Conservation (phyloP, 1,284 basidiomycete species). For the Cryptococcus jaspeensis region DNA sequence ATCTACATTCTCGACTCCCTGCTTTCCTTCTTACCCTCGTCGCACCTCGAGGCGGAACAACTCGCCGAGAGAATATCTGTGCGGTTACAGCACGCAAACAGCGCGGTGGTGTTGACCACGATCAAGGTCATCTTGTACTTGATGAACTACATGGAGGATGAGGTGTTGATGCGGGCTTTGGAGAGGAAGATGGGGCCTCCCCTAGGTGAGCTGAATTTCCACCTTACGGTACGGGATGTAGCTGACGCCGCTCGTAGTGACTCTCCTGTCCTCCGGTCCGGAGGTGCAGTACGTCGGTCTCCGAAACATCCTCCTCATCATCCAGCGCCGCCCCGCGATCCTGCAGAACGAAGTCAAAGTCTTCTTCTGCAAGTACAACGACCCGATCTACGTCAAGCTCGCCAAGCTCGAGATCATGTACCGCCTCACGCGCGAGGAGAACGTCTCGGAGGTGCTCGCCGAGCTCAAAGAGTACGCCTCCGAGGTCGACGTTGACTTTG, state of each 20-base stretch:
- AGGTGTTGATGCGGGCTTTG: slow-evolving; percentile 77
- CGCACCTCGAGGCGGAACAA: slow-evolving; percentile 82
- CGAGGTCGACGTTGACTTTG: slow-evolving; percentile 98
- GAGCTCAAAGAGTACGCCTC: slow-evolving; percentile 98
- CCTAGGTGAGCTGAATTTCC: slow-evolving; percentile 61
- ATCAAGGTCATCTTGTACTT: slow-evolving; percentile 94
- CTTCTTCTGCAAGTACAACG: slow-evolving; percentile 99
- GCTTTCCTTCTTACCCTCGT: slow-evolving; percentile 86
- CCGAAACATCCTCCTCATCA: slow-evolving; percentile 91
- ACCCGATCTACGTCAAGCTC: slow-evolving; percentile 96
- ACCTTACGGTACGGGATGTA: not conserved
- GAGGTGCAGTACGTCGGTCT: slow-evolving; percentile 94
- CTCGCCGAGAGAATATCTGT: slow-evolving; percentile 91
- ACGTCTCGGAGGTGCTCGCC: slow-evolving; percentile 89
- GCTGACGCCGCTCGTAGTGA: slow-evolving; percentile 49
- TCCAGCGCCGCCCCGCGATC: slow-evolving; percentile 87
- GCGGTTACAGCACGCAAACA: slow-evolving; percentile 92
- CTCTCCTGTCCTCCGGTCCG: slow-evolving; percentile 60
- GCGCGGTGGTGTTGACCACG: slow-evolving; percentile 87
- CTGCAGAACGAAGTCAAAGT: slow-evolving; percentile 95
- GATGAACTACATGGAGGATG: slow-evolving; percentile 98
- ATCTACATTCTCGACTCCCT: slow-evolving; percentile 96
- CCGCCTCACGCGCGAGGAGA: slow-evolving; percentile 82
- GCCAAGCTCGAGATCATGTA: slow-evolving; percentile 99
- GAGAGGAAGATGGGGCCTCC: slow-evolving; percentile 98